phyloP scores from a whole-genome alignment of 129 eudicot species.

The Erigeron canadensis region DNA sequence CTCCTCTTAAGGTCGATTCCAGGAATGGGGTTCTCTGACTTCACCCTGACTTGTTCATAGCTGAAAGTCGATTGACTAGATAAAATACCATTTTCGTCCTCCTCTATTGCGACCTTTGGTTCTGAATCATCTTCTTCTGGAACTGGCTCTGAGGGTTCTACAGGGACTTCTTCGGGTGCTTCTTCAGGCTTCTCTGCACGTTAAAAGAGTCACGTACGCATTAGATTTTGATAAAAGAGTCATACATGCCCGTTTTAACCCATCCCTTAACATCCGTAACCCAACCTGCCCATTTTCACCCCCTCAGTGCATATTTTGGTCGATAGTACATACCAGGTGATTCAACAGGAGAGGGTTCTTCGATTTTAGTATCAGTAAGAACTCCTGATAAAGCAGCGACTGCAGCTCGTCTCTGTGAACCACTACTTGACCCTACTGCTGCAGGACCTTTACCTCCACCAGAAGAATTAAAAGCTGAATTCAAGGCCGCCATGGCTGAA shows the following conservation, averaged over 20 bases:
- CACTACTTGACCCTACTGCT: slow-evolving; percentile 41
- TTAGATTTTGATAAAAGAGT: background rate
- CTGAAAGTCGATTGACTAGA: slow-evolving; percentile 61
- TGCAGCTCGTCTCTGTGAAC: slow-evolving; percentile 97
- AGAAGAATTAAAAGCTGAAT: slow-evolving; percentile 69
- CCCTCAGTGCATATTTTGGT: too few relatives aligned
- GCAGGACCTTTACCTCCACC: slow-evolving; percentile 49
- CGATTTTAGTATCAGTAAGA: slow-evolving; percentile 64
- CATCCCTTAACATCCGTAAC: too few relatives aligned
- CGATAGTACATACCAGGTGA: slow-evolving; percentile 48
- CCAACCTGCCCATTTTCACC: too few relatives aligned
- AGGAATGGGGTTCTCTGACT: slow-evolving; percentile 72
- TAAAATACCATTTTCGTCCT: slow-evolving; percentile 62
- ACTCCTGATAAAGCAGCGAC: slow-evolving; percentile 92
- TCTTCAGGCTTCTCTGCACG: slow-evolving; percentile 40
- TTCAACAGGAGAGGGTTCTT: slow-evolving; percentile 54
- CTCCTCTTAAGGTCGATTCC: slow-evolving; percentile 83
- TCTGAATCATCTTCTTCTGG: slow-evolving; percentile 54
- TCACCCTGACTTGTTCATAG: slow-evolving; percentile 72
- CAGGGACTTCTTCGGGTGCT: slow-evolving; percentile 42
- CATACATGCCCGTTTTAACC: too few relatives aligned
- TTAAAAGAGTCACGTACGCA: slow-evolving; percentile 17
- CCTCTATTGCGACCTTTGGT: slow-evolving; percentile 50
- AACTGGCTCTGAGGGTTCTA: slow-evolving; percentile 40
- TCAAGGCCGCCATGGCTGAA: slow-evolving; percentile 86